These are phyloP conservation scores for Fragilaria radians DNA, from an alignment of 108 stramenopile genomes.

Conservation along the genomic window DNA sequence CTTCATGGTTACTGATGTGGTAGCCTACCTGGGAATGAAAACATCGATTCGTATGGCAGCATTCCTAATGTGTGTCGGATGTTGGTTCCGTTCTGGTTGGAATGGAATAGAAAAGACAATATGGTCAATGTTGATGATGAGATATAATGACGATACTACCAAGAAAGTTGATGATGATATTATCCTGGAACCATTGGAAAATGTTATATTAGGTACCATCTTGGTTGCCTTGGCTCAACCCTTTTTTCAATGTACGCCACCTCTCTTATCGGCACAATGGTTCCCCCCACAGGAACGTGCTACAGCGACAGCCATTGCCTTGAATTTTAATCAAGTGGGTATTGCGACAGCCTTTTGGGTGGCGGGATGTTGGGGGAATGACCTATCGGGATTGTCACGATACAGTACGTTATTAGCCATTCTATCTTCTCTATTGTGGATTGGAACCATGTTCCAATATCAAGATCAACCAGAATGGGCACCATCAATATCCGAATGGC, in stretches of 20 bases:
- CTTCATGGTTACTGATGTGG: constrained; percentile 59
- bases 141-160: background rate
- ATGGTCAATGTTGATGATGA: background rate
- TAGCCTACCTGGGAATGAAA: constrained; percentile 47
- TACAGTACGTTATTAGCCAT: constrained; percentile 53
- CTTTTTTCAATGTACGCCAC: constrained; percentile 77
- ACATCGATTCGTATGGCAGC: constrained; percentile 44
- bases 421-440: constrained; percentile 24
- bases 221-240: constrained; percentile 65
- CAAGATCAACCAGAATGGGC: constrained; percentile 42
- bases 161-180: background rate
- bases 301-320: constrained; percentile 53
- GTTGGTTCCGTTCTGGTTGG: constrained; percentile 44
- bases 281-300: constrained; percentile 60
- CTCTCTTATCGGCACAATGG: constrained; percentile 55
- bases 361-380: constrained; percentile 50
- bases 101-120: constrained; percentile 4
- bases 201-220: constrained; percentile 45
- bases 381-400: constrained; percentile 24
- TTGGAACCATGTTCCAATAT: constrained; percentile 54
- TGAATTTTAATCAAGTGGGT: constrained; percentile 76
- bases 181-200: constrained; percentile 27
- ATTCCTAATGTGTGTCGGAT: constrained; percentile 50
- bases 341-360: constrained; percentile 75
- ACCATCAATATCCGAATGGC: constrained; percentile 52